Conservation (phyloP, 192 early-diverging fungal genomes). For the Podila epigama region DNA sequence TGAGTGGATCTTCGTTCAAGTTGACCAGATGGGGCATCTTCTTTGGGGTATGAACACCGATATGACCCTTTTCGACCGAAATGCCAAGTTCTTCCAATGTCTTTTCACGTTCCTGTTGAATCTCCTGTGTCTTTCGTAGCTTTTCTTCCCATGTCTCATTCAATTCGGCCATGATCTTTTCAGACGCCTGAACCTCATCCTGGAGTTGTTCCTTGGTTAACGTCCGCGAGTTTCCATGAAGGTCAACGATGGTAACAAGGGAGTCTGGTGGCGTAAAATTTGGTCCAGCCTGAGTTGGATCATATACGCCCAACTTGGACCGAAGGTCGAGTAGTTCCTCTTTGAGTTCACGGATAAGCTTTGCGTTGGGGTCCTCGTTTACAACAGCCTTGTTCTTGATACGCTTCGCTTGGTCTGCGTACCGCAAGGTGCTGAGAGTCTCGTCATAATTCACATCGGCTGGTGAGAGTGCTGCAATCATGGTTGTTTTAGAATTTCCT, state of each 20-base stretch:
- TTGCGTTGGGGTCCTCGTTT: conserved; percentile 88
- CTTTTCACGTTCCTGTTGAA: conserved; percentile 75
- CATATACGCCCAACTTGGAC: conserved; percentile 60
- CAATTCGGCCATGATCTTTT: conserved; percentile 87
- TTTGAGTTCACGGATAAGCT: conserved; percentile 82
- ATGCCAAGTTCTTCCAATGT: conserved; percentile 84
- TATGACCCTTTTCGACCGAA: conserved; percentile 68
- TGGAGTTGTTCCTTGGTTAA: conserved; percentile 63
- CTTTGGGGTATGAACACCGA: conserved; percentile 81
- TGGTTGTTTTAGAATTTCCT: conserved; percentile 84
- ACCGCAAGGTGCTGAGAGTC: conserved; percentile 86
- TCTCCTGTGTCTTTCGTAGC: conserved; percentile 70
- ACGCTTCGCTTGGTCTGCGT: conserved; percentile 89
- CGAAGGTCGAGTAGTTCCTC: conserved; percentile 78
- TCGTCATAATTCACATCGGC: conserved; percentile 71
- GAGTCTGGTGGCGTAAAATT: conserved; percentile 14
- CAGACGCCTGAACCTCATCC: conserved; percentile 83
- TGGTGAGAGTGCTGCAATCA: conserved; percentile 83
- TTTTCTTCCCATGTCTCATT: conserved; percentile 89
- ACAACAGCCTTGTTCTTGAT: conserved; percentile 92
- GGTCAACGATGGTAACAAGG: conserved; percentile 54
- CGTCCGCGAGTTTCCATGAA: conserved; percentile 51
- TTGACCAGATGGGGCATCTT: conserved; percentile 89
- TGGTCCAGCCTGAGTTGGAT: conserved; percentile 38
- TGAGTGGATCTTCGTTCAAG: conserved; percentile 89